phyloP scores from a whole-genome alignment of 768 basidiomycete genomes.

The Pulveroboletus sp. region DNA sequence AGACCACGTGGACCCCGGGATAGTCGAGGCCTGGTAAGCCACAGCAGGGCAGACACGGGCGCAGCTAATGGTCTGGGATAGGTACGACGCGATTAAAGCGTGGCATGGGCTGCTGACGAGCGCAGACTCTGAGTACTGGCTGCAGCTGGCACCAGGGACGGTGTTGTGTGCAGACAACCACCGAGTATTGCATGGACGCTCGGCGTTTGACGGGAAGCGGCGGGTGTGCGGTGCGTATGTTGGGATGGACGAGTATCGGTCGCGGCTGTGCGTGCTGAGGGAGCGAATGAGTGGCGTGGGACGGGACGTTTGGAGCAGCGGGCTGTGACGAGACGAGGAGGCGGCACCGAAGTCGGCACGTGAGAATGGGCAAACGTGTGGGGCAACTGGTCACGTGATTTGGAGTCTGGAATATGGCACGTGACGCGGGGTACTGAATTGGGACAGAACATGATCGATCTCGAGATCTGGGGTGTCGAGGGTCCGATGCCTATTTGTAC shows the following conservation, averaged over 20 bases:
- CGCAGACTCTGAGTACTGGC: conserved; percentile 87
- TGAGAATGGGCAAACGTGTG: conserved; percentile 24
- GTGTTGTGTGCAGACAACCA: conserved; percentile 93
- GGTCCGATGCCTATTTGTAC: conserved; percentile 22
- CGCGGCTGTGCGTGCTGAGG: conserved; percentile 62
- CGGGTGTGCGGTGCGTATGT: conserved; percentile 97
- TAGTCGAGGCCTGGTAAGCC: conserved; percentile 70
- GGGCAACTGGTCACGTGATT: conserved; percentile 15
- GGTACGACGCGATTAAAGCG: conserved; percentile 74
- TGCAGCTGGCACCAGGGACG: conserved; percentile 82
- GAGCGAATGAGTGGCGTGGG: conserved; percentile 39
- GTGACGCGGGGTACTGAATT: conserved; percentile 15
- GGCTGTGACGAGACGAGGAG: conserved; percentile 34
- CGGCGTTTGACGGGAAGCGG: conserved; percentile 79
- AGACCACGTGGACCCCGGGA: conserved; percentile 47
- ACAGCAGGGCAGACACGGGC: not conserved
- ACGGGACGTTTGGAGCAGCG: conserved; percentile 55
- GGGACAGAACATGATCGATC: conserved; percentile 10
- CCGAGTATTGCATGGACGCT: conserved; percentile 91
- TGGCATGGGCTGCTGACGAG: conserved; percentile 78
- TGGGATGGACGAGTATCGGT: conserved; percentile 84
- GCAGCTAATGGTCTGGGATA: conserved; percentile 19
- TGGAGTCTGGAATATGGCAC: conserved; percentile 14
- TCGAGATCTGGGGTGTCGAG: conserved; percentile 16
- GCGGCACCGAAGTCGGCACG: conserved; percentile 27